Conservation (phyloP, 1,139 yeast genomes). For the Scheffersomyces illinoinensis region DNA sequence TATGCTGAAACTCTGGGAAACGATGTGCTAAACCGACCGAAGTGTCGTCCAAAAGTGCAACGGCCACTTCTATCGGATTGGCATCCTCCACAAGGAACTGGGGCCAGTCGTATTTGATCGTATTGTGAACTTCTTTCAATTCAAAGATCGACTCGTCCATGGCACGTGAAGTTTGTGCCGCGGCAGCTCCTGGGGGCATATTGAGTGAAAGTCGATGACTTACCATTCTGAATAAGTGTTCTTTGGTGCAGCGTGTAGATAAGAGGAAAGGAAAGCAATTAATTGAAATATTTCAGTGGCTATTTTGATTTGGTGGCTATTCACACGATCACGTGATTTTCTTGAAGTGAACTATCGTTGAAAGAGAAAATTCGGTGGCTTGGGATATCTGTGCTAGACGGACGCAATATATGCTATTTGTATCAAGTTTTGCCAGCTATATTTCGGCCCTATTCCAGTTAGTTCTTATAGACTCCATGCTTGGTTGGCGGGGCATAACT, state of each 20-base stretch:
- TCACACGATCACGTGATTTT: neutral
- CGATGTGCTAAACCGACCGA: constrained; percentile 86
- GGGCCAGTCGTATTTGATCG: constrained; percentile 49
- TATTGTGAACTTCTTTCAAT: constrained; percentile 38
- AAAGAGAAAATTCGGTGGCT: too few relatives aligned
- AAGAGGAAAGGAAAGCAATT: neutral
- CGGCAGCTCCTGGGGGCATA: constrained; percentile 1
- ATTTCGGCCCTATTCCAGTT: neutral
- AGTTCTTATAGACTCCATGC: too few relatives aligned
- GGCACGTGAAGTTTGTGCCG: neutral
- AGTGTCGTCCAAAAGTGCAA: constrained; percentile 77
- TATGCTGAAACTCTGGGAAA: constrained; percentile 54
- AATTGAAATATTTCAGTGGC: neutral
- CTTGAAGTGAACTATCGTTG: neutral
- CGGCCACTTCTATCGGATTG: constrained; percentile 82
- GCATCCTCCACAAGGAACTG: constrained; percentile 37
- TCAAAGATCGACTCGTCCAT: constrained; percentile 36
- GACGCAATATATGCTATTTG: too few relatives aligned
- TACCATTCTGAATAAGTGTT: neutral
- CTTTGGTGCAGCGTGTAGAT: neutral
- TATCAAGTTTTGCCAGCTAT: too few relatives aligned
- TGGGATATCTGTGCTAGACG: too few relatives aligned
- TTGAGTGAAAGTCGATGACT: neutral
- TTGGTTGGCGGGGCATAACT: neutral
- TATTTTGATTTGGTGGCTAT: neutral